These are phyloP conservation scores for Debaryomyces hansenii DNA, from an alignment of 805 yeast genomes.

Conservation along the genomic window DNA sequence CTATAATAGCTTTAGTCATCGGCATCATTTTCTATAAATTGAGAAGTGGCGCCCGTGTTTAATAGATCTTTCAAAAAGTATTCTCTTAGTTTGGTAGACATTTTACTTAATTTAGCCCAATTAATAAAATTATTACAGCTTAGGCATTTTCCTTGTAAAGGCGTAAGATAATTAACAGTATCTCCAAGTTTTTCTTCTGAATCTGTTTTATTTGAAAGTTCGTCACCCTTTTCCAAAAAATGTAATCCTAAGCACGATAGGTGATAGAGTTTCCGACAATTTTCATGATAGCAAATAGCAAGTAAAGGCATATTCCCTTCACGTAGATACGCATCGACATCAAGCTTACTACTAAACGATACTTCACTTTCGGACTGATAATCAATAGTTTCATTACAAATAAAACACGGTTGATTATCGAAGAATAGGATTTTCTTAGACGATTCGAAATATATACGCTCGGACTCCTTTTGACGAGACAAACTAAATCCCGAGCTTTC, in stretches of 20 bases:
- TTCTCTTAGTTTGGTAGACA: constrained; percentile 20
- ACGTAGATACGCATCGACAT: constrained; percentile 2
- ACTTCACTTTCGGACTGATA: constrained; percentile 24
- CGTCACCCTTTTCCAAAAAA: constrained; percentile 1
- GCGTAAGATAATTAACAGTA: constrained; percentile 6
- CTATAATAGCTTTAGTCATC: background rate
- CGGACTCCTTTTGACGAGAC: constrained; percentile 11
- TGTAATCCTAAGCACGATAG: constrained; percentile 36
- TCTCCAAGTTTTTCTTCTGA: background rate
- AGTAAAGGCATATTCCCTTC: constrained; percentile 26
- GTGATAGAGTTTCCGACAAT: constrained; percentile 36
- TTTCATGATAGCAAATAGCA: constrained; percentile 29
- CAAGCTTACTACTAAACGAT: constrained; percentile 2
- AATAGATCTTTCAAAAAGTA: constrained; percentile 14
- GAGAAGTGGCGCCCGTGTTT: background rate
- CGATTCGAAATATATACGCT: constrained; percentile 8
- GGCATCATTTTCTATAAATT: background rate
- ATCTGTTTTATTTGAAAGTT: background rate
- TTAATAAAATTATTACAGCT: constrained; percentile 12
- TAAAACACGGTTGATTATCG: constrained; percentile 25
- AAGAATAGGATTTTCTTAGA: constrained; percentile 8
- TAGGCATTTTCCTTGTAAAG: constrained; percentile 14
- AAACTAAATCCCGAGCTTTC: constrained; percentile 13
- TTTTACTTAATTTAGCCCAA: constrained; percentile 20
- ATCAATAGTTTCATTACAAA: constrained; percentile 32